Conservation (phyloP, 2,329 filamentous ascomycete genomes). For the Venturia oleaginea region DNA sequence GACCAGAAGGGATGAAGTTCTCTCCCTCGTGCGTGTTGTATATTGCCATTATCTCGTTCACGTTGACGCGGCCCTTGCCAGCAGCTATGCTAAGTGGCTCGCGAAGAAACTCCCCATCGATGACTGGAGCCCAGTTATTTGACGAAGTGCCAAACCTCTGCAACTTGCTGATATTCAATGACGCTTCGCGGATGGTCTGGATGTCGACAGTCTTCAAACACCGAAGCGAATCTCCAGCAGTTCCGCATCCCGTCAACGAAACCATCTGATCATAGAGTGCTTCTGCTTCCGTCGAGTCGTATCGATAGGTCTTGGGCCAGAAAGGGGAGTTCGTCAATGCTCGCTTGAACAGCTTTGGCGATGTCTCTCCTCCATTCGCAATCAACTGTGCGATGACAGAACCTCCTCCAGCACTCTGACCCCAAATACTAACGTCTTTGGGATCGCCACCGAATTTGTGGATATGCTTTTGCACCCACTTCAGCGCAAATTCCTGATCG, state of each 20-base stretch:
- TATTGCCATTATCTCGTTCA: conserved; percentile 42
- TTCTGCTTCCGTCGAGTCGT: conserved; percentile 44
- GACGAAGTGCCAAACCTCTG: conserved; percentile 47
- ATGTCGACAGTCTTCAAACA: conserved; percentile 49
- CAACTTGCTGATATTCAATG: conserved; percentile 37
- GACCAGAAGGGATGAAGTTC: conserved; percentile 48
- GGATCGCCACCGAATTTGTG: conserved; percentile 46
- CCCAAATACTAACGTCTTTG: conserved; percentile 43
- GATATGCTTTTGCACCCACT: conserved; percentile 48
- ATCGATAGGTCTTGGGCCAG: conserved; percentile 50
- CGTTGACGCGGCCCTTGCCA: conserved; percentile 31
- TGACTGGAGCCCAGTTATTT: conserved; percentile 53
- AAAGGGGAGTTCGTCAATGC: conserved; percentile 47
- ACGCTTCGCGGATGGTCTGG: conserved; percentile 45
- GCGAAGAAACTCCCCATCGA: conserved; percentile 46
- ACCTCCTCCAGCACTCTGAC: conserved; percentile 48
- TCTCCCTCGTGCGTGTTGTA: conserved; percentile 57
- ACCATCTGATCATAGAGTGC: conserved; percentile 40
- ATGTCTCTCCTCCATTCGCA: conserved; percentile 35
- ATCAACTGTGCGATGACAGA: conserved; percentile 45
- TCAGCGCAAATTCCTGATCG: conserved; percentile 43
- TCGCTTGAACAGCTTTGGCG: conserved; percentile 39
- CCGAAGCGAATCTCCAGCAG: conserved; percentile 34
- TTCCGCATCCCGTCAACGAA: conserved; percentile 39
- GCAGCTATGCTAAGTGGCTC: conserved; percentile 39